A percentile compares a stretch with the other conserved stretches of the same genome.
These are phyloP conservation scores for Citrullus mucosospermus DNA, from an alignment of 306 rosid genomes.

Conservation along the genomic window DNA sequence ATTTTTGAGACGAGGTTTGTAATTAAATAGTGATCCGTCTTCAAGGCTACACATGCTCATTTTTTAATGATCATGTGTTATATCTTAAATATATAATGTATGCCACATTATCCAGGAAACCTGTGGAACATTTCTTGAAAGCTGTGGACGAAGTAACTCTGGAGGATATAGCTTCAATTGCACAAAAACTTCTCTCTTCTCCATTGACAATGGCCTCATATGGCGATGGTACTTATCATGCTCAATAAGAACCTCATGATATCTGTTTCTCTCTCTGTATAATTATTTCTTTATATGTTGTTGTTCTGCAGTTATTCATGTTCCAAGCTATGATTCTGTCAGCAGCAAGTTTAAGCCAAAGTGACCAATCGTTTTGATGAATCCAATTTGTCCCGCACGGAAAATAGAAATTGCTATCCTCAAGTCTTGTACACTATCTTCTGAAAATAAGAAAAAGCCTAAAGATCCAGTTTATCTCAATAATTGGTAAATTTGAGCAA, in stretches of 20 bases:
- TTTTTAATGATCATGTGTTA: neutral
- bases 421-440: neutral
- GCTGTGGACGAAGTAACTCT: conserved; percentile 59
- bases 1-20: neutral
- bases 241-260: neutral
- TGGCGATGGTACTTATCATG: conserved; percentile 57
- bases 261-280: conserved; percentile 1
- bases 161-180: conserved; percentile 54
- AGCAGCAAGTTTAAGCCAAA: conserved; percentile 52
- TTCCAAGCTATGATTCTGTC: conserved; percentile 68
- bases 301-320: conserved; percentile 49
- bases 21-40: neutral
- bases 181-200: conserved; percentile 70
- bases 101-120: conserved; percentile 37
- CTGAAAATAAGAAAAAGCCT: neutral
- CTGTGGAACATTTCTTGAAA: conserved; percentile 60
- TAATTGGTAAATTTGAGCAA: neutral
- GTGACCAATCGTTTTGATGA: conserved; percentile 22
- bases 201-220: conserved; percentile 88
- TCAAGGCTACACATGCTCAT: neutral
- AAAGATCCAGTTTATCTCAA: neutral
- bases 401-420: neutral
- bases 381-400: conserved; percentile 2
- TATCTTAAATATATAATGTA: conserved; percentile 2
- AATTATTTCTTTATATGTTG: neutral